Evolutionary conservation across 257 asterid genomes (phyloP), one percentile per base, ranked within the genome.

Genomic region (Paulownia fortunei): DNA sequence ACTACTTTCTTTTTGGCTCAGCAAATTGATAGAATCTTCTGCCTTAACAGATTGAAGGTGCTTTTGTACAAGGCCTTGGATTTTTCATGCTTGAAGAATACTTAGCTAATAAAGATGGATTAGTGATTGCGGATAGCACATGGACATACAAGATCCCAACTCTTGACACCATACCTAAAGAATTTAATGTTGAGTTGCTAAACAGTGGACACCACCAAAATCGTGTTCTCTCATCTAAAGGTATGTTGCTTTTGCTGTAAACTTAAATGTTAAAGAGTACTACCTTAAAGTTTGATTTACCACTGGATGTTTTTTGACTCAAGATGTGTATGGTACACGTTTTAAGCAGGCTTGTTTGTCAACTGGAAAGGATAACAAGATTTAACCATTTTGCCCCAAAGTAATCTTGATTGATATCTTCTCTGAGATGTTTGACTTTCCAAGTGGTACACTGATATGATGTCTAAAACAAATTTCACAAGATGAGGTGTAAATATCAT

Each of bases 71-170:
- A 86, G 97, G 97, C 44, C 67, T 91, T 13, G 94, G 97, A 65
- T 88, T 91, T 80, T 91, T 89, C 82, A 89, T 89, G 94, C 86
- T 85, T 9, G 94, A 91, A 89, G 97, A 91, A 72, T 91, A 85
- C 85, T 83, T 82, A 39, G 81, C 81, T 13, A 85, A 91, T 51
- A 36, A 66, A 30, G 88, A 91, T 18, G 97, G 97, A 72, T 46
- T 87, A 49, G 75, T 82, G 69, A 70, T 81, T 36, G 39, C 87
- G 11, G 89, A 91, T 79, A 79, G 94, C 65, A 89, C 92, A 47
- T 89, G 97, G 97, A 88, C 90, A 1, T 89, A 89, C 84, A 88
- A 89, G 84, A 87, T 91, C 83, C 97, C 97, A 0, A 83, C 92
- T 23, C 78, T 91, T 9, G 94, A 91, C 76, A 89, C 89, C 68